Percentiles rank a stretch among this genome's conserved stretches.
phyloP scores from a whole-genome alignment of 2,329 filamentous ascomycete species.

The Calonectria pteridis region DNA sequence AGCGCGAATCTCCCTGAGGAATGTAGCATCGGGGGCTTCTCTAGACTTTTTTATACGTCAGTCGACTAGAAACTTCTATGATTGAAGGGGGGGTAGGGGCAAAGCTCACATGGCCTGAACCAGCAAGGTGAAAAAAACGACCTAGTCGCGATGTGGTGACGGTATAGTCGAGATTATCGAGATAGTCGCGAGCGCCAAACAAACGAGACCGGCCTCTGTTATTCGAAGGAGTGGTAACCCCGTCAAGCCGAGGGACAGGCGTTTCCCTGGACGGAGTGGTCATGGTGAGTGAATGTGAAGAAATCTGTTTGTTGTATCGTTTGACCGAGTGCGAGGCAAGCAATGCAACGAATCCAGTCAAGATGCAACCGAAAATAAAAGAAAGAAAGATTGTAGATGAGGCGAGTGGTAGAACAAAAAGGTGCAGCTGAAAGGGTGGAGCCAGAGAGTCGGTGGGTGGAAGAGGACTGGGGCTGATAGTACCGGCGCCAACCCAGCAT shows the following conservation, averaged over 20 bases:
- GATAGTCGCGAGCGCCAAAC: conserved; percentile 50
- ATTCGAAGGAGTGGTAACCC: background rate
- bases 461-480: background rate
- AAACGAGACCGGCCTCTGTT: conserved; percentile 42
- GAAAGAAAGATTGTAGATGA: background rate
- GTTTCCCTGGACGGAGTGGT: conserved; percentile 19
- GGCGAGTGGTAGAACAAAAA: background rate
- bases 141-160: conserved; percentile 63
- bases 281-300: conserved; percentile 22
- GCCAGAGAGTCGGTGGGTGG: background rate
- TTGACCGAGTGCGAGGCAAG: background rate
- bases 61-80: background rate
- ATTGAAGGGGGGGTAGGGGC: conserved; percentile 10
- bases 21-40: conserved; percentile 76
- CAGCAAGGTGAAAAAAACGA: conserved; percentile 74
- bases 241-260: background rate
- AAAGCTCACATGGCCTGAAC: conserved; percentile 73
- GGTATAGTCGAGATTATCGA: conserved; percentile 52
- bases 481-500: background rate
- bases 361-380: background rate
- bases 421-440: background rate
- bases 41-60: conserved; percentile 63
- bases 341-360: background rate
- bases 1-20: conserved; percentile 83
- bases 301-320: background rate